phyloP scores from a whole-genome alignment of 2,329 filamentous ascomycete genomes.

The Ceratocystis variospora region DNA sequence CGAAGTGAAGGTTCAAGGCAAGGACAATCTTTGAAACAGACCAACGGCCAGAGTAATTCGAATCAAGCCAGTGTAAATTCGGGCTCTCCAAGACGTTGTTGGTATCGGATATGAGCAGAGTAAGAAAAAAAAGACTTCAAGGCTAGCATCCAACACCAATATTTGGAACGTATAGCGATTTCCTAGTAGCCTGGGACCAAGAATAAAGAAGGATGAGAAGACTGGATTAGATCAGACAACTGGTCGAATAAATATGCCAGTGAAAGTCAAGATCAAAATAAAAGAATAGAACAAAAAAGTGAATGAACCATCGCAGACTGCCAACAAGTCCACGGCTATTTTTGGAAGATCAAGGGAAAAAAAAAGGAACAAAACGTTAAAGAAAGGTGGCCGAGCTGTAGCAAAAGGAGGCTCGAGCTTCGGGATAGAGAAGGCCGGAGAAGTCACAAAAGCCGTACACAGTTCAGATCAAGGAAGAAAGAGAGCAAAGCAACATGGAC shows the following conservation, averaged over 20 bases:
- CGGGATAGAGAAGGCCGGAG: background rate
- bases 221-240: background rate
- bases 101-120: background rate
- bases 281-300: constrained; percentile 7
- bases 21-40: background rate
- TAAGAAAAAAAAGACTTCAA: background rate
- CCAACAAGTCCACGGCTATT: background rate
- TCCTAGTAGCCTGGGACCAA: background rate
- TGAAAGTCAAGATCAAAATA: constrained; percentile 1
- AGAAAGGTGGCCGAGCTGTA: background rate
- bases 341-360: constrained; percentile 7
- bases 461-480: background rate
- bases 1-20: background rate
- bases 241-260: background rate
- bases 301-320: constrained; percentile 1
- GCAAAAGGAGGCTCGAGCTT: background rate
- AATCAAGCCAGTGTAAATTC: background rate
- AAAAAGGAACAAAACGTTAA: background rate
- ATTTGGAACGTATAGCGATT: background rate
- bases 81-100: background rate
- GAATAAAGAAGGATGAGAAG: background rate
- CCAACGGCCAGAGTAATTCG: background rate
- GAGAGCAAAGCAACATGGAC: background rate
- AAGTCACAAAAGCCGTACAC: background rate
- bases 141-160: background rate